Evolutionary conservation across 2,329 filamentous ascomycete genomes (phyloP), one percentile per base, ranked within the genome.

Genomic region (Beauveria pseudobassiana): DNA sequence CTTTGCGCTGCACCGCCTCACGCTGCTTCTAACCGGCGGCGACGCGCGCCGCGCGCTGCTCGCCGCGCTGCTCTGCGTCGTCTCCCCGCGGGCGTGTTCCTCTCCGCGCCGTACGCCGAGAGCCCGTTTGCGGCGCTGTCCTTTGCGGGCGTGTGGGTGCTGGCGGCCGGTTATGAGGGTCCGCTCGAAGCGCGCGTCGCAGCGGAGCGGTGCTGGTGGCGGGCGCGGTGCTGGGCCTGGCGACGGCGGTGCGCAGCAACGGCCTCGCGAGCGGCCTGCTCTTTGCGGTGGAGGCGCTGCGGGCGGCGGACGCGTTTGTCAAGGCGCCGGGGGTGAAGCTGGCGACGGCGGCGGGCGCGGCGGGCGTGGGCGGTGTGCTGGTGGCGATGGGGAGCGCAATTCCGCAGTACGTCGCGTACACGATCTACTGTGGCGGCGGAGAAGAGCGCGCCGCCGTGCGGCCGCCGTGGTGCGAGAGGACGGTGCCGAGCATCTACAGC

Each of bases 11-110:
- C 89, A 91, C 72, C 76, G 78, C 62, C 82, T 96, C 24, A 84
- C 87, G 2, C 70, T 79, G 60, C 73, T 81, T 8, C 68, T 93
- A 10, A 84, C 83, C 60, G 18, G 38, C 24, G 73, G 74, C 18
- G 70, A 78, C 63, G 68, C 68, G n/a, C 78, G 72, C n/a, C 73
- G 88, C 46, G 82, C 90, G 2, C 86, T 93, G 64, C 71, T 89
- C 24, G 82, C 91, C 9, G 85, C 91, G 3, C 76, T 83, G 18
- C 77, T 98, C 54, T 91, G 98, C 72, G 82, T 96, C 61, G 70
- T 98, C 54, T 95, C 90, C 0, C 95, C 0, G 95, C 90, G 0
- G 93, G 93, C 0, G 75, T 97, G 2, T 98, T 99, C 71, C 82
- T 99, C 20, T 93, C 89, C 0, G 88, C 93, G 0, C 91, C 93